phyloP scores from a whole-genome alignment of 257 asterid genomes.

The Ajuga chamaepitys region DNA sequence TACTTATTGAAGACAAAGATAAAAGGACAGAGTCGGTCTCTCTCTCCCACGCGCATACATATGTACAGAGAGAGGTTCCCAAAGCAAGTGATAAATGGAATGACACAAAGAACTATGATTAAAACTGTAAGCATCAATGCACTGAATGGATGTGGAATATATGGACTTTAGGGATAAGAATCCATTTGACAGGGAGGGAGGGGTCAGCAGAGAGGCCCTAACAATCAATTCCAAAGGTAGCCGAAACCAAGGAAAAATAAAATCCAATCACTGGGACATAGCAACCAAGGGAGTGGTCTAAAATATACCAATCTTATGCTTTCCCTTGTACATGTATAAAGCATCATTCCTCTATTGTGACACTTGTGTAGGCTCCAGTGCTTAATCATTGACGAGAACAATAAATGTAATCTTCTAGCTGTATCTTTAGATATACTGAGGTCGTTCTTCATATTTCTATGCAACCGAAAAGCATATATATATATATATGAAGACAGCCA shows the following conservation, averaged over 20 bases:
- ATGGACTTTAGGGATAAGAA: background rate
- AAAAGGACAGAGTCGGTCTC: background rate
- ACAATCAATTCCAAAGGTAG: background rate
- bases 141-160: background rate
- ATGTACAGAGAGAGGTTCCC: background rate
- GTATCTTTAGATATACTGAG: background rate
- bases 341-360: background rate
- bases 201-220: background rate
- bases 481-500: background rate
- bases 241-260: background rate
- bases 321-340: background rate
- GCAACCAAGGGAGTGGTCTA: background rate
- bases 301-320: background rate
- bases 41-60: background rate
- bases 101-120: background rate
- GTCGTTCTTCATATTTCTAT: background rate
- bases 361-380: background rate
- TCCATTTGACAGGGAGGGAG: no score
- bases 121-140: background rate
- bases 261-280: background rate
- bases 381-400: background rate
- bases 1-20: background rate
- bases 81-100: background rate
- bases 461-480: background rate
- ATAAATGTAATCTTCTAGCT: background rate